Evolutionary conservation across 805 yeast genomes (phyloP).

Genomic region (Candida alai): DNA sequence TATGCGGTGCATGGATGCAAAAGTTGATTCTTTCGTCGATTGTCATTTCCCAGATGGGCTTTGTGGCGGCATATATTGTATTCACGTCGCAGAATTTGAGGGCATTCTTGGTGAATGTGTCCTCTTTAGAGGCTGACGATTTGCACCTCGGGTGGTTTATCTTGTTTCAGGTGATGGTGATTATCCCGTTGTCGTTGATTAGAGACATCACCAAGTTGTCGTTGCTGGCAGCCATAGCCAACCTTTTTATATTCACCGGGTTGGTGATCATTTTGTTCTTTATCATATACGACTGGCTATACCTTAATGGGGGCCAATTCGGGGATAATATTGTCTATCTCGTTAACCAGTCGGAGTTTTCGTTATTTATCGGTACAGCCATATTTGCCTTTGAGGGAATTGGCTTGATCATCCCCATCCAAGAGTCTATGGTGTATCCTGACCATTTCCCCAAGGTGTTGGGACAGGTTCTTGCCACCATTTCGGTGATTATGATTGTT

Average conservation of each 20-base stretch:
- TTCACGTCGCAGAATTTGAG: constrained; percentile 70
- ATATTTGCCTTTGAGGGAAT: constrained; percentile 89
- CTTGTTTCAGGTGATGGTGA: constrained; percentile 49
- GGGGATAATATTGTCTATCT: constrained; percentile 47
- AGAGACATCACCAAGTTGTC: constrained; percentile 76
- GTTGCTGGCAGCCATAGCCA: constrained; percentile 67
- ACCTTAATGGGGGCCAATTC: constrained; percentile 23
- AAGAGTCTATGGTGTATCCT: constrained; percentile 76
- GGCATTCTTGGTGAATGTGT: constrained; percentile 56
- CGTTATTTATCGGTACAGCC: constrained; percentile 77
- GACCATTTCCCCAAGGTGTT: constrained; percentile 67
- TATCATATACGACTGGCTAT: constrained; percentile 42
- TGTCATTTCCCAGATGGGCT: constrained; percentile 71
- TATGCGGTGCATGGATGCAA: constrained; percentile 67
- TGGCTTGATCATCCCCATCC: constrained; percentile 76
- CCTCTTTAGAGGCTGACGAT: constrained; percentile 37
- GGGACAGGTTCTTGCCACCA: constrained; percentile 56
- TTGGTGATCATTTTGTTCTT: constrained; percentile 60
- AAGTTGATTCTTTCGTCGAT: constrained; percentile 59
- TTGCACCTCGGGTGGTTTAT: constrained; percentile 44
- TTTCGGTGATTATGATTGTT: constrained; percentile 57
- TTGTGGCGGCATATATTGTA: constrained; percentile 76
- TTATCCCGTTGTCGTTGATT: constrained; percentile 66
- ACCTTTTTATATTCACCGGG: constrained; percentile 64
- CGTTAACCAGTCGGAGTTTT: constrained; percentile 57